phyloP scores from a whole-genome alignment of 306 rosid genomes.

The Ceratonia siliqua region DNA sequence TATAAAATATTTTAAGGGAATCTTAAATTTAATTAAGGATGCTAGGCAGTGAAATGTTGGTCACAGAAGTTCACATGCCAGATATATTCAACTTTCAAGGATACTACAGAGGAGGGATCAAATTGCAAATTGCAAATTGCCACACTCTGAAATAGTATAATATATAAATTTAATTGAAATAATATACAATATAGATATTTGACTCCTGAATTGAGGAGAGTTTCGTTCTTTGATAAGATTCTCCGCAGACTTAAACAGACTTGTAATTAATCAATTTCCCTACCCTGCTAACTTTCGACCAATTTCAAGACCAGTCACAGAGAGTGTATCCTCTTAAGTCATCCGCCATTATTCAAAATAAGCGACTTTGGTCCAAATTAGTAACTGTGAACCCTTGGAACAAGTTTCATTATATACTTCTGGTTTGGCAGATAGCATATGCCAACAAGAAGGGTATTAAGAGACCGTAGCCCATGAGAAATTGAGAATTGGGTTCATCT shows the following conservation, averaged over 20 bases:
- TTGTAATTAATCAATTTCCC: background rate
- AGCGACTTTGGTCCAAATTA: background rate
- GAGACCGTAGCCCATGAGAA: slow-evolving; percentile 64
- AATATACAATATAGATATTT: no score
- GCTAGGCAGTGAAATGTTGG: background rate
- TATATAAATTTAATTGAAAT: background rate
- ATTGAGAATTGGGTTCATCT: slow-evolving; percentile 82
- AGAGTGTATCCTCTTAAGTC: background rate
- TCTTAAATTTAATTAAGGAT: background rate
- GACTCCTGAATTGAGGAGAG: no score
- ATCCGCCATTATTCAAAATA: background rate
- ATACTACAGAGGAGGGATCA: background rate
- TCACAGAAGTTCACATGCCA: background rate
- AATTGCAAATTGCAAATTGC: background rate
- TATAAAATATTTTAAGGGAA: no score
- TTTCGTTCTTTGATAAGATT: background rate
- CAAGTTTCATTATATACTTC: slow-evolving; percentile 39
- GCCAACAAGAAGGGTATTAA: slow-evolving; percentile 70
- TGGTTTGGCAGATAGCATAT: slow-evolving; percentile 53
- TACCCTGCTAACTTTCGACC: background rate
- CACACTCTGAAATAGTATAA: background rate
- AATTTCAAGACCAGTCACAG: background rate
- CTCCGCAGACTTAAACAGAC: background rate
- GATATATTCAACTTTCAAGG: background rate
- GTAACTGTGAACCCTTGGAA: slow-evolving; percentile 5